These are phyloP conservation scores for Talaromyces nanjingensis DNA, from an alignment of 495 filamentous ascomycete species.

Conservation along the genomic window DNA sequence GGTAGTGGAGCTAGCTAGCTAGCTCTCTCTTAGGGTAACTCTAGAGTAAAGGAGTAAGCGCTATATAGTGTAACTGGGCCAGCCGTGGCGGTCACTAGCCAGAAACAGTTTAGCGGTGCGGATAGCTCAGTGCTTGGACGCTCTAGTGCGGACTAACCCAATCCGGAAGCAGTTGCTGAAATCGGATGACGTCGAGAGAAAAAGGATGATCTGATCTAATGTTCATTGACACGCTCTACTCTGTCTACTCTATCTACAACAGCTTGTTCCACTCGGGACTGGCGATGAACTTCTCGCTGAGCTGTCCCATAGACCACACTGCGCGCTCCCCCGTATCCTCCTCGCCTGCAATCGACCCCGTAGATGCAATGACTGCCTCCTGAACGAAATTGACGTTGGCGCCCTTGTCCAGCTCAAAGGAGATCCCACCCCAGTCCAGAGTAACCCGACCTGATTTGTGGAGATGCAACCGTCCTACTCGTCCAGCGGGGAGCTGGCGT, in stretches of 20 bases:
- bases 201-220: neutral
- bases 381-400: conserved; percentile 38
- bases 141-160: neutral
- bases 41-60: neutral
- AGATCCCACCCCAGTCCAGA: conserved; percentile 45
- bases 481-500: conserved; percentile 45
- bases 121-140: neutral
- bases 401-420: conserved; percentile 37
- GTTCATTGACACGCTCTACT: neutral
- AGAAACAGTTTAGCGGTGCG: neutral
- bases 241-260: conserved; percentile 21
- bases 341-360: neutral
- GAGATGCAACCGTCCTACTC: conserved; percentile 49
- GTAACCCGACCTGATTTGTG: conserved; percentile 42
- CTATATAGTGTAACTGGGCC: neutral
- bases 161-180: neutral
- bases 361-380: conserved; percentile 36
- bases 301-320: conserved; percentile 45
- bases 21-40: neutral
- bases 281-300: conserved; percentile 43
- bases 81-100: neutral
- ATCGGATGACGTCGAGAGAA: conserved; percentile 6
- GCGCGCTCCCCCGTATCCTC: conserved; percentile 22
- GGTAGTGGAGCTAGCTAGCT: neutral
- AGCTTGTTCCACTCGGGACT: conserved; percentile 43